Conservation (phyloP, 176 grass and related monocot genomes). For the Alloteropsis semialata region DNA sequence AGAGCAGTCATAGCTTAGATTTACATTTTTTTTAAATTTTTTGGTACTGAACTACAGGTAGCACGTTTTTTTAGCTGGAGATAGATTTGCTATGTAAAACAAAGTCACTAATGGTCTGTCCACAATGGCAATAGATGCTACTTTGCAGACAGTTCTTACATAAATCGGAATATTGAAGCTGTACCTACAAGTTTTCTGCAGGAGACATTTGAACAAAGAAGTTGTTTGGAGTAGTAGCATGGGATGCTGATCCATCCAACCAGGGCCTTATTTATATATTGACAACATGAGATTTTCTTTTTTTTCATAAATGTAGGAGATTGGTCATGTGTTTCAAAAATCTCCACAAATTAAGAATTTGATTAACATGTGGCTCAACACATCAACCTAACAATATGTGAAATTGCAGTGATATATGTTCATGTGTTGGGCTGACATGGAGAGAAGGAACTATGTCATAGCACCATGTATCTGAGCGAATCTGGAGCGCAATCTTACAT, state of each 20-base stretch:
- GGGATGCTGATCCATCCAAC: conserved; percentile 5
- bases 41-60: too few relatives aligned
- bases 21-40: too few relatives aligned
- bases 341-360: background rate
- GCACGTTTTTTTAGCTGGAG: too few relatives aligned
- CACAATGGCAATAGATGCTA: too few relatives aligned
- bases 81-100: too few relatives aligned
- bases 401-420: conserved; percentile 1
- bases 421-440: background rate
- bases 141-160: background rate
- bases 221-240: conserved; percentile 39
- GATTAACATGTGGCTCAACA: conserved; percentile 12
- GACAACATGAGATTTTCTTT: background rate
- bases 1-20: too few relatives aligned
- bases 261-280: conserved; percentile 10
- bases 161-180: background rate
- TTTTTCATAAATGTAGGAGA: background rate
- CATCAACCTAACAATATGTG: background rate
- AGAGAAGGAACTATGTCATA: background rate
- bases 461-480: conserved; percentile 3
- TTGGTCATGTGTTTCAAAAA: conserved; percentile 26
- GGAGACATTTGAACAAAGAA: background rate
- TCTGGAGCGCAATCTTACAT: conserved; percentile 14
- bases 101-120: too few relatives aligned
- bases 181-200: background rate